A percentile compares a stretch with the other conserved stretches of the same genome.
phyloP scores from a whole-genome alignment of 2,329 filamentous ascomycete genomes.

The Diaporthe nobilis region DNA sequence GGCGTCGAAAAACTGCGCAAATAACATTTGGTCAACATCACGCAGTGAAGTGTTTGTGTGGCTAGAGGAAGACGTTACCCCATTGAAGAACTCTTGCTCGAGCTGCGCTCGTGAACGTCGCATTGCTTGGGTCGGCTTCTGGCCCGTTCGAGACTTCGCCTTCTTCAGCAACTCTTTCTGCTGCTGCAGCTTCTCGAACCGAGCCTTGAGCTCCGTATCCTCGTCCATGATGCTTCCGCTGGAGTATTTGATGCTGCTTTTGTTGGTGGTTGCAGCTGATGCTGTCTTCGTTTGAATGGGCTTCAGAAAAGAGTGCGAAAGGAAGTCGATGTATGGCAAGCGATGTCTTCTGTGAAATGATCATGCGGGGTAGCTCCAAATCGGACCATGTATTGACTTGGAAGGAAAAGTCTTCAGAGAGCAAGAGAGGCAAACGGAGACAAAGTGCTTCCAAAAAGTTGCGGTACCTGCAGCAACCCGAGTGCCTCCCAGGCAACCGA shows the following conservation, averaged over 20 bases:
- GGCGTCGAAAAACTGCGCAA: neutral
- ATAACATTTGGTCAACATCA: fast-evolving
- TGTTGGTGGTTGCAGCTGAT: neutral
- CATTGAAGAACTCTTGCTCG: neutral
- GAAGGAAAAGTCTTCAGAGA: neutral
- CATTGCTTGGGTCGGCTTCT: constrained; percentile 68
- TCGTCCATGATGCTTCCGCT: neutral
- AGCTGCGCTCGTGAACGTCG: constrained; percentile 67
- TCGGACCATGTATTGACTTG: neutral
- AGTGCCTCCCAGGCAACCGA: no score
- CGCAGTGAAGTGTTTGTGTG: neutral
- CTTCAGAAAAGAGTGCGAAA: no score
- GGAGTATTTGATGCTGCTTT: no score
- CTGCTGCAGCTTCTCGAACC: constrained; percentile 48
- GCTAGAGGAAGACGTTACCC: neutral
- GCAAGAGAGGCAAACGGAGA: neutral
- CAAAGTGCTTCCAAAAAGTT: neutral
- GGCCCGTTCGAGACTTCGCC: constrained; percentile 28
- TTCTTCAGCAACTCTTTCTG: constrained; percentile 79
- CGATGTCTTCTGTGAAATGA: neutral
- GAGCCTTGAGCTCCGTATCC: no score
- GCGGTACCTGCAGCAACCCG: neutral
- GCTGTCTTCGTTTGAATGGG: neutral
- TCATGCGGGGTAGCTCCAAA: neutral
- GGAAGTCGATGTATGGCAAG: no score